These are phyloP conservation scores for Solanum bukasovii DNA, from an alignment of 257 asterid species.

Conservation along the genomic window DNA sequence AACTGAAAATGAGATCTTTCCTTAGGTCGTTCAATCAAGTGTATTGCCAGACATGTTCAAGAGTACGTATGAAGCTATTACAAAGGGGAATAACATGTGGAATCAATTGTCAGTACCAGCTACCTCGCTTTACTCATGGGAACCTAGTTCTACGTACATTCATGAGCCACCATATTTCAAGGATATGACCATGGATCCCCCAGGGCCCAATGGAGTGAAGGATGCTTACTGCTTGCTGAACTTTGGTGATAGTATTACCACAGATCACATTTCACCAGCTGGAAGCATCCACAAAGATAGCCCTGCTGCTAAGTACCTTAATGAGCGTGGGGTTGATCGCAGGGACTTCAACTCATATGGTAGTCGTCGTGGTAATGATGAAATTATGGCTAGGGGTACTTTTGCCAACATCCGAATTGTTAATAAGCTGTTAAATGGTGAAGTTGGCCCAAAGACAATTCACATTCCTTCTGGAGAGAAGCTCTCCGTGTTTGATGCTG, in stretches of 20 bases:
- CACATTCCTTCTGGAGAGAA: constrained; percentile 8
- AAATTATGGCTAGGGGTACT: constrained; percentile 13
- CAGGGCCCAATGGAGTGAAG: constrained; percentile 75
- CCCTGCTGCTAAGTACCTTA: constrained; percentile 83
- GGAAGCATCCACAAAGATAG: constrained; percentile 93
- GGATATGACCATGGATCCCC: constrained; percentile 86
- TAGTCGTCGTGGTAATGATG: constrained; percentile 12
- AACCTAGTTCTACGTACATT: constrained; percentile 73
- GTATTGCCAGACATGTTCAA: constrained; percentile 90
- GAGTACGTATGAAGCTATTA: constrained; percentile 82
- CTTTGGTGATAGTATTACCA: constrained; percentile 88
- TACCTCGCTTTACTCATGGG: constrained; percentile 74
- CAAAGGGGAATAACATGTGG: constrained; percentile 88
- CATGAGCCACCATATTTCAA: constrained; percentile 95
- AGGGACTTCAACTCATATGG: constrained; percentile 68
- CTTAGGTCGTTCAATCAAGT: constrained; percentile 75
- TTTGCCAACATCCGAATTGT: constrained; percentile 12
- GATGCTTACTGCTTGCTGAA: constrained; percentile 89
- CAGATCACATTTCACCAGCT: constrained; percentile 96
- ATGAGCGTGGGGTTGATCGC: constrained; percentile 71
- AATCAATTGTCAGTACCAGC: constrained; percentile 61
- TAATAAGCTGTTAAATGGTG: constrained; percentile 9
- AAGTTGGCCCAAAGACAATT: constrained; percentile 4
- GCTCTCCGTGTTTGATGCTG: constrained; percentile 8
- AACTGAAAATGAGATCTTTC: neutral